Percentiles rank a stretch among this genome's conserved stretches.
Evolutionary conservation across 202 grass and related monocot genomes (phyloP).

Genomic region (Eragrostis tef): DNA sequence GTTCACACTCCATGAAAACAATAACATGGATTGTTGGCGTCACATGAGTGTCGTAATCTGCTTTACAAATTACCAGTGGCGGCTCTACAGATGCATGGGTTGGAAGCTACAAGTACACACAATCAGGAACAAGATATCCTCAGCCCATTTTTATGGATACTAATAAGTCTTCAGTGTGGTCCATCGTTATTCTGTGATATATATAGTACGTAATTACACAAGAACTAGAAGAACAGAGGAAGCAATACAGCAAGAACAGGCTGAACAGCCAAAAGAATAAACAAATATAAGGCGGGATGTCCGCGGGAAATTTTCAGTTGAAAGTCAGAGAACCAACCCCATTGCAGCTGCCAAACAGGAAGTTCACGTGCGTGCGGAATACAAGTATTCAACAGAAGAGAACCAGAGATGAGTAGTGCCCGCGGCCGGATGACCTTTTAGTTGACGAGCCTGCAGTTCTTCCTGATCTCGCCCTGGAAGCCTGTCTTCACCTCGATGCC

Average conservation of each 20-base stretch:
- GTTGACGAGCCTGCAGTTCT: conserved; percentile 39
- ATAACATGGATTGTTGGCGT: too few relatives aligned
- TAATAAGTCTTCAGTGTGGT: neutral
- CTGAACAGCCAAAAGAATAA: neutral
- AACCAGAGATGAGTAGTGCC: neutral
- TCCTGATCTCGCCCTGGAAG: conserved; percentile 39
- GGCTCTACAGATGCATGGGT: too few relatives aligned
- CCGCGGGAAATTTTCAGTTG: neutral
- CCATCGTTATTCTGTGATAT: neutral
- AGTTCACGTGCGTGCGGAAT: neutral
- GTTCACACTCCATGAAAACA: too few relatives aligned
- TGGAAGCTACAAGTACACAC: too few relatives aligned
- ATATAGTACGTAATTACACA: neutral
- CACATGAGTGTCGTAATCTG: too few relatives aligned
- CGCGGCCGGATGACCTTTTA: neutral
- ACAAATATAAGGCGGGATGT: neutral
- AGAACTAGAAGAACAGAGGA: neutral
- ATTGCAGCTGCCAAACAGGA: neutral
- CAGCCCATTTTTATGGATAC: too few relatives aligned
- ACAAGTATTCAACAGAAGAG: neutral
- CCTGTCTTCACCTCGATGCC: conserved; percentile 35
- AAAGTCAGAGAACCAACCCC: neutral
- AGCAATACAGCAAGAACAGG: neutral
- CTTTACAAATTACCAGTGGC: too few relatives aligned
- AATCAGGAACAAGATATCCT: too few relatives aligned